Evolutionary conservation across 2,329 filamentous ascomycete species (phyloP).

Genomic region (Whalleya microplaca): DNA sequence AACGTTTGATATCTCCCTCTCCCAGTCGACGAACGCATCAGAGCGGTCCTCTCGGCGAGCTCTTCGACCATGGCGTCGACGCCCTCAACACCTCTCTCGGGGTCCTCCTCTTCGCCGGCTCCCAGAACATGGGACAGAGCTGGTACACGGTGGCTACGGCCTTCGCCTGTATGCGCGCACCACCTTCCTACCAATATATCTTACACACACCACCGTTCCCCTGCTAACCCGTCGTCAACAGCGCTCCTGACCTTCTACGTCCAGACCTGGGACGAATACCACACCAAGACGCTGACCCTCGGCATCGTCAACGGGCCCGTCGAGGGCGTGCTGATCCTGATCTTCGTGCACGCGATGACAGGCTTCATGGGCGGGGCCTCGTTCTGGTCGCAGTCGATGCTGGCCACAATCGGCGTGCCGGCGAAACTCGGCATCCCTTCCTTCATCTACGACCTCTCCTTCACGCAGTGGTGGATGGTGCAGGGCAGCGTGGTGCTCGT

Average conservation of each 20-base stretch:
- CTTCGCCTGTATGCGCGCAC: slow-evolving; percentile 70
- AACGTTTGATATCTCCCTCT: slow-evolving; percentile 13
- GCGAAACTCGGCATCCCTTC: slow-evolving; percentile 67
- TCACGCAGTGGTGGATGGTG: slow-evolving; percentile 90
- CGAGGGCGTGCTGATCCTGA: slow-evolving; percentile 87
- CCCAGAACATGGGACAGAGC: slow-evolving; percentile 90
- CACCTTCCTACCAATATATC: background rate
- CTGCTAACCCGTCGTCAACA: slow-evolving; percentile 40
- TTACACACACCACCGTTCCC: background rate
- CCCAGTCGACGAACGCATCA: slow-evolving; percentile 81
- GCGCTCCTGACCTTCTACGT: slow-evolving; percentile 95
- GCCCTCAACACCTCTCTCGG: slow-evolving; percentile 95
- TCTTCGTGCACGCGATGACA: slow-evolving; percentile 80
- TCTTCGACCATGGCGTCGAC: slow-evolving; percentile 98
- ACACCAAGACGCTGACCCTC: slow-evolving; percentile 92
- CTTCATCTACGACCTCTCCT: slow-evolving; percentile 76
- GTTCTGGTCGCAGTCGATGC: slow-evolving; percentile 89
- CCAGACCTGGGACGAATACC: slow-evolving; percentile 99
- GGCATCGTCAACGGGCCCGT: slow-evolving; percentile 93
- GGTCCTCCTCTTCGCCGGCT: slow-evolving; percentile 86
- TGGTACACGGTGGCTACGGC: slow-evolving; percentile 86
- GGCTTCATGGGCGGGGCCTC: slow-evolving; percentile 84
- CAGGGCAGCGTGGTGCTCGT: slow-evolving; percentile 82
- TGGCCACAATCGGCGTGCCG: slow-evolving; percentile 72
- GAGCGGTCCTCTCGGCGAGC: slow-evolving; percentile 89